These are phyloP conservation scores for Aspergillus avenaceus DNA, from an alignment of 495 filamentous ascomycete genomes.

Conservation along the genomic window DNA sequence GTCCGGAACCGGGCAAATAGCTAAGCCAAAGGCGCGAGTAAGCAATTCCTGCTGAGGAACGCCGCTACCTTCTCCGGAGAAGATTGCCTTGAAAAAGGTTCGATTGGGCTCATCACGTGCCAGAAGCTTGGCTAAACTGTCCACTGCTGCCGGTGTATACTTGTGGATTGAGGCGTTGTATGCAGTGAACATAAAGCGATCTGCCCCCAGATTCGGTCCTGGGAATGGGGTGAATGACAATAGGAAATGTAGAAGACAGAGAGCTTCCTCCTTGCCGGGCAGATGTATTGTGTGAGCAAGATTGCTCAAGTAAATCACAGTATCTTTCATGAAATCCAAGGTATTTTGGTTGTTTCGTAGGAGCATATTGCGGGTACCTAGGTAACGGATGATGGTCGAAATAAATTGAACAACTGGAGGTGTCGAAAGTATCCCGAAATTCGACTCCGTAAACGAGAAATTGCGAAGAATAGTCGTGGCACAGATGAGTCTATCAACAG, in stretches of 20 bases:
- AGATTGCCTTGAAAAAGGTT: constrained; percentile 73
- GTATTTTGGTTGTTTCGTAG: constrained; percentile 76
- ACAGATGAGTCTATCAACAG: constrained; percentile 81
- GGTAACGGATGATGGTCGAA: constrained; percentile 72
- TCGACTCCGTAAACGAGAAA: constrained; percentile 77
- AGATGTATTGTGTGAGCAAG: constrained; percentile 75
- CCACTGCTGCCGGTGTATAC: constrained; percentile 84
- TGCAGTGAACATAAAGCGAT: constrained; percentile 66
- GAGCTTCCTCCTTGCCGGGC: constrained; percentile 82
- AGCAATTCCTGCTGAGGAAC: constrained; percentile 70
- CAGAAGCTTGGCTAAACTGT: constrained; percentile 85
- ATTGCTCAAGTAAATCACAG: constrained; percentile 84
- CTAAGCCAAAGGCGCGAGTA: constrained; percentile 83
- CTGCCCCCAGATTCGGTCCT: constrained; percentile 47
- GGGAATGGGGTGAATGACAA: constrained; percentile 81
- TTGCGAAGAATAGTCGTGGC: constrained; percentile 92
- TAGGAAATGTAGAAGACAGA: constrained; percentile 82
- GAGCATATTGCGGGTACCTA: constrained; percentile 87
- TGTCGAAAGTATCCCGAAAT: constrained; percentile 67
- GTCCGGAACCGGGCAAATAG: constrained; percentile 79
- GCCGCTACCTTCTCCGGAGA: constrained; percentile 63
- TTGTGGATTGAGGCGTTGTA: constrained; percentile 79
- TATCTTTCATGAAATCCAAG: constrained; percentile 94
- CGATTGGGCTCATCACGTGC: constrained; percentile 93
- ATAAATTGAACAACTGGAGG: constrained; percentile 74